Evolutionary conservation across 257 asterid species (phyloP), one percentile per base, ranked within the genome.

Genomic region (Solanum boliviense): DNA sequence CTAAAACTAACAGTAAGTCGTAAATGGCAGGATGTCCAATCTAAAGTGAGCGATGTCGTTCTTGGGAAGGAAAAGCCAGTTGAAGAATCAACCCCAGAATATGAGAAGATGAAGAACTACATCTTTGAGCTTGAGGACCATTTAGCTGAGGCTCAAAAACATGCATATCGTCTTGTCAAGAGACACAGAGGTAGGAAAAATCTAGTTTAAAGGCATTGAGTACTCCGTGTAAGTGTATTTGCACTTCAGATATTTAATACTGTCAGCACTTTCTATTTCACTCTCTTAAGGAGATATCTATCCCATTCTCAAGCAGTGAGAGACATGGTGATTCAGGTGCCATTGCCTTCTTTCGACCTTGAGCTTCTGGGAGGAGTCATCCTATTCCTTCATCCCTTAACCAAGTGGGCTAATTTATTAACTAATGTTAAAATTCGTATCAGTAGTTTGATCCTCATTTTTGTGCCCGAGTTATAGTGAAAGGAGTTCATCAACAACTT

Each of bases 1-100:
- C 2, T 16, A 9, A 48, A 82, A 29, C 70, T 82, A 48, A 82
- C 70, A 48, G 85, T 29, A 46, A 52, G 67, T 48, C n/a, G 44
- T 46, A 48, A 81, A 82, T 91, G 91, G 88, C 94, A 97, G 99
- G 99, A 96, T 34, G 96, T 97, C 68, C 99, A 97, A 89, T 93
- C 98, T 60, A 96, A 75, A 91, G 99, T 97, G 92, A 97, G 98
- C 89, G 99, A 96, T 89, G 99, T 93, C 70, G 98, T 97, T 89
- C 98, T 95, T 89, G 99, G 99, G 73, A 97, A 97, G 94, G 99
- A 97, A 90, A 97, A 96, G 79, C 99, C 98, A 82, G 97, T 95
- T 89, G 99, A 96, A 92, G 99, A 97, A 92, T 93, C 99, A 74
- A 94, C 86, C 88, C 96, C 96, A 2, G 98, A 97, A 89, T 96